A percentile compares a stretch with the other conserved stretches of the same genome.
phyloP scores from a whole-genome alignment of 108 stramenopile species.

The Pinguiococcus pyrenoidosus region DNA sequence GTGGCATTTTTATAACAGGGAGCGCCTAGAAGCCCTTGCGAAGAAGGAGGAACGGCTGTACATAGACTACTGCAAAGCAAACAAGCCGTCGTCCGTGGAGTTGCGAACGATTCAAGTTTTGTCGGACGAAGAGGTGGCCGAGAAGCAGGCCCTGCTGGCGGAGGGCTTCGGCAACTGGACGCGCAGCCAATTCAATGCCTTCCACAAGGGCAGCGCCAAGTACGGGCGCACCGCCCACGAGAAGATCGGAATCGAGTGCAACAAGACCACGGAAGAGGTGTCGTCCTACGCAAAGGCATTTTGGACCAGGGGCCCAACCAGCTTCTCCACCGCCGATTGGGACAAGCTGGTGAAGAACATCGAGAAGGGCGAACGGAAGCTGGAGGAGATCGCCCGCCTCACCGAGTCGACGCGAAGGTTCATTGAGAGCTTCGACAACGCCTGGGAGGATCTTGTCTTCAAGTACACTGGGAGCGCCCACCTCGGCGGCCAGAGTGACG shows the following conservation, averaged over 20 bases:
- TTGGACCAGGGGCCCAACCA: conserved; percentile 21
- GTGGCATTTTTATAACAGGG: conserved; percentile 83
- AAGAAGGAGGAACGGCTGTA: conserved; percentile 63
- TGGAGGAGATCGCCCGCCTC: conserved; percentile 31
- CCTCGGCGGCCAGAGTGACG: too few relatives aligned
- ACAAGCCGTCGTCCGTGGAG: conserved; percentile 26
- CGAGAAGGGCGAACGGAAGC: conserved; percentile 37
- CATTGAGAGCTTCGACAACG: conserved; percentile 23
- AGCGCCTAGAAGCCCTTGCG: conserved; percentile 56
- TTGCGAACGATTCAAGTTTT: background rate
- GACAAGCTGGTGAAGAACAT: conserved; percentile 25
- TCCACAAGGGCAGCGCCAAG: conserved; percentile 35
- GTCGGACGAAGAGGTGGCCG: conserved; percentile 21
- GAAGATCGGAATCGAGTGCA: conserved; percentile 34
- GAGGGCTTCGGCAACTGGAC: conserved; percentile 41
- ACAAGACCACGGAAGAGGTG: conserved; percentile 28
- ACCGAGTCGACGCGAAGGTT: conserved; percentile 31
- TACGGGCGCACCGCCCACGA: conserved; percentile 15
- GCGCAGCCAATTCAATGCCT: conserved; percentile 27
- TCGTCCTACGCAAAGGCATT: conserved; percentile 30
- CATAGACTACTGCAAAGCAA: conserved; percentile 18
- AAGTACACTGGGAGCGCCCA: conserved; percentile 7
- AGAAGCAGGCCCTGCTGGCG: conserved; percentile 20
- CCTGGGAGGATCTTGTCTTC: conserved; percentile 41
- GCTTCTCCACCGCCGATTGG: conserved; percentile 23